phyloP scores from a whole-genome alignment of 441 rosid genomes.

The Macaranga tanarius region DNA sequence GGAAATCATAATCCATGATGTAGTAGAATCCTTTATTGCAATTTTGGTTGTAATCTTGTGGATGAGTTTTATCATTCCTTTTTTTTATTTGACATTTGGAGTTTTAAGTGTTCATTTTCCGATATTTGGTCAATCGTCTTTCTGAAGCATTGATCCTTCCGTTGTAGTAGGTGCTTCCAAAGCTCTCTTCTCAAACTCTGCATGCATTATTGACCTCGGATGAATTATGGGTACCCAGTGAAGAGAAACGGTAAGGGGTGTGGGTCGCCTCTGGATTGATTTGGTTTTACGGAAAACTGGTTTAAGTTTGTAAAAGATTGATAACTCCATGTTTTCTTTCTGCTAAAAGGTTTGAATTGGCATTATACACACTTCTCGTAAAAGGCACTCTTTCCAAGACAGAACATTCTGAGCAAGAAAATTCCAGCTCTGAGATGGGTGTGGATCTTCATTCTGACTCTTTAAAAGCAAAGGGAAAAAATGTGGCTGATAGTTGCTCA shows the following conservation, averaged over 20 bases:
- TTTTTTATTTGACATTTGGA: not conserved
- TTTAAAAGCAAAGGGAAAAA: conserved; percentile 52
- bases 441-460: conserved; percentile 46
- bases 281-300: conserved; percentile 18
- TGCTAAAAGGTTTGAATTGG: conserved; percentile 78
- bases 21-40: not conserved
- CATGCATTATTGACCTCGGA: conserved; percentile 92
- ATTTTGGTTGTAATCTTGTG: not conserved
- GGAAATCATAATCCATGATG: not conserved
- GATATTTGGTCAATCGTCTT: conserved; percentile 16
- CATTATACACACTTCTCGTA: conserved; percentile 66
- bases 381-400: conserved; percentile 60
- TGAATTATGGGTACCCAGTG: conserved; percentile 87
- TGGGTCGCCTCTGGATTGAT: conserved; percentile 17
- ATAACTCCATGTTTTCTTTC: conserved; percentile 26
- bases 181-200: conserved; percentile 84
- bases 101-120: conserved; percentile 1
- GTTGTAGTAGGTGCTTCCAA: conserved; percentile 76
- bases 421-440: conserved; percentile 48
- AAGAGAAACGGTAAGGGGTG: conserved; percentile 79
- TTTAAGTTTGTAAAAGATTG: conserved; percentile 23
- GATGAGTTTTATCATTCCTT: not conserved
- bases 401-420: conserved; percentile 57
- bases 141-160: conserved; percentile 18
- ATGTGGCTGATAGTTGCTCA: conserved; percentile 42